phyloP scores from a whole-genome alignment of 73 alveolate genomes.

The Paramecium primaurelia region DNA sequence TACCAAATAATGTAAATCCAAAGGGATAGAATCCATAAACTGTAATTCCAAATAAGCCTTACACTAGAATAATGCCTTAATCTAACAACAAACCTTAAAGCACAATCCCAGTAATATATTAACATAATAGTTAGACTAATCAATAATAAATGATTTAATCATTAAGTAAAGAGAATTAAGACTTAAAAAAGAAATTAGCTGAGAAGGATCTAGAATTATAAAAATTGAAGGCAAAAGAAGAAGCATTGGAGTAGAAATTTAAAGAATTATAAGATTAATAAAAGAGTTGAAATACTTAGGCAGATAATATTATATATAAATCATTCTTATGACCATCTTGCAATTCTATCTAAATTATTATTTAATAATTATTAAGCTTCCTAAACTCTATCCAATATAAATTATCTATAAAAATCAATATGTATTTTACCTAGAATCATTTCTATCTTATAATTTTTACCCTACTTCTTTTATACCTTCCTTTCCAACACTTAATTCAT shows the following conservation, averaged over 20 bases:
- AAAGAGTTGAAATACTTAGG: not conserved
- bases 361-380: constrained; percentile 9
- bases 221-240: not conserved
- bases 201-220: not conserved
- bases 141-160: not conserved
- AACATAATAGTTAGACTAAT: not conserved
- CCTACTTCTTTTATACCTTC: not conserved
- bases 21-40: not conserved
- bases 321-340: constrained; percentile 13
- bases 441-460: not conserved
- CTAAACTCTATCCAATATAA: not conserved
- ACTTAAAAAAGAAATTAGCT: not conserved
- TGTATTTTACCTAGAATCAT: not conserved
- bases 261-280: not conserved
- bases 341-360: not conserved
- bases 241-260: not conserved
- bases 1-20: not conserved
- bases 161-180: not conserved
- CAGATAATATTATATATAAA: not conserved
- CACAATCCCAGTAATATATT: not conserved
- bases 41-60: not conserved
- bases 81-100: not conserved
- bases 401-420: not conserved
- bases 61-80: not conserved
- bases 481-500: not conserved